Base-by-base conservation (phyloP, 2,329 filamentous ascomycete species). In the Colletotrichum salicis region DNA sequence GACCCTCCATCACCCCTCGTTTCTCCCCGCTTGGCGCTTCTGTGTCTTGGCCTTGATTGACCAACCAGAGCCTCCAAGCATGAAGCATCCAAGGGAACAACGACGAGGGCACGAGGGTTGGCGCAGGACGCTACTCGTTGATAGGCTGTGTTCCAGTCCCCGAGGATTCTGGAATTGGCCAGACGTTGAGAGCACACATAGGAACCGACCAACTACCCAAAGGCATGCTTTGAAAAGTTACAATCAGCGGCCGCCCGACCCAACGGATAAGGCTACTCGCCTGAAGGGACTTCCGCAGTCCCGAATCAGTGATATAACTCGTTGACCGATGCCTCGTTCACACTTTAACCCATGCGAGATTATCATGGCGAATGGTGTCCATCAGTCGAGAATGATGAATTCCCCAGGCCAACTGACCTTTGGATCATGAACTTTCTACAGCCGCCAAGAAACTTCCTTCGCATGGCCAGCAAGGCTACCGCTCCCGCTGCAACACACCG, bases 321-420 rank as follows among this genome's bases (percentile, higher is more conserved):
- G 37, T 69, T 45, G 48, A 70, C 55, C 57, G 45, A 71, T 69
- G n/a, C 27, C 15, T 29, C 41, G 33, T 54, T 58, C 58, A 63
- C 54, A 31, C 15, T 27, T 54, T 56, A 62, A 51, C 51, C 63
- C 63, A 51, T 64, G 31, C 52, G 33, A 24, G 19, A 48, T 19
- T 37, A 41, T 67, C 33, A 35, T 68, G 27, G 45, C 52, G 24
- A 48, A 22, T n/a, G 41, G 10, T 45, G 54, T 45, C 22, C 37
- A 45, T 64, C 70, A 64, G 45, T 64, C 55, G 70, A 72, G 45
- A 64, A 70, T 69, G 59, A 64, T 72, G 55, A 70, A 64, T 41
- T 5, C 31, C 19, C 22, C 22, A 45, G 54, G 48, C 33, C 48
- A 22, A 33, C 24, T 10, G 2, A 12, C 33, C 54, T 19, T 19